Conservation (phyloP, 2,329 filamentous ascomycete species). For the Exophiala sideris region DNA sequence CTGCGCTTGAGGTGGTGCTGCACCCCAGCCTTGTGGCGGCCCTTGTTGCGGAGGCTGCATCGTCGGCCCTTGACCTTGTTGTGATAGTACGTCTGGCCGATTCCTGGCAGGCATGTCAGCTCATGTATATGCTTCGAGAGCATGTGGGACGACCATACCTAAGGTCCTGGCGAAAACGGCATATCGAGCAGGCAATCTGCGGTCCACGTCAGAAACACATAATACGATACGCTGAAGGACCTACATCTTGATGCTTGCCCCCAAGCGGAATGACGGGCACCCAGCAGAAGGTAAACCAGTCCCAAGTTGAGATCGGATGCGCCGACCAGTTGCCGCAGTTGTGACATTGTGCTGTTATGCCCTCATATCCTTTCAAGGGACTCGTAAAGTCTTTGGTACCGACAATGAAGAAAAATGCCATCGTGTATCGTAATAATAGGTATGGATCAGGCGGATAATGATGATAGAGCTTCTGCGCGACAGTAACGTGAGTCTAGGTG, state of each 20-base stretch:
- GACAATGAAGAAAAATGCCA: conserved; percentile 27
- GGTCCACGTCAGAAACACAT: conserved; percentile 2
- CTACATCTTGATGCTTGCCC: conserved; percentile 32
- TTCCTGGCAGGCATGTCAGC: conserved; percentile 10
- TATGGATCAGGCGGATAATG: no score
- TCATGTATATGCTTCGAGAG: not conserved
- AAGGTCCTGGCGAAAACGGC: conserved; percentile 28
- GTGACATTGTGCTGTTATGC: conserved; percentile 45
- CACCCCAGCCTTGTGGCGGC: conserved; percentile 76
- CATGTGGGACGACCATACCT: conserved; percentile 2
- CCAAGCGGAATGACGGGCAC: conserved; percentile 36
- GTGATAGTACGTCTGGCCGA: conserved; percentile 26
- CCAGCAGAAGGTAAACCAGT: conserved; percentile 47
- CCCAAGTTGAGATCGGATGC: conserved; percentile 44
- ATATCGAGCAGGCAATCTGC: conserved; percentile 27
- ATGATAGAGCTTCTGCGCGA: no score
- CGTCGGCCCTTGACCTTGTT: conserved; percentile 19
- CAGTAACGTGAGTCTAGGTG: no score
- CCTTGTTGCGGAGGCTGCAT: conserved; percentile 18
- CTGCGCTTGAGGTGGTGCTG: conserved; percentile 80
- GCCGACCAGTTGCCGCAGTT: conserved; percentile 48
- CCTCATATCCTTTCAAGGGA: conserved; percentile 44
- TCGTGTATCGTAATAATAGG: not conserved
- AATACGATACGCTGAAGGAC: not conserved
- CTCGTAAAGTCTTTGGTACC: conserved; percentile 42